Base-by-base conservation (phyloP, 345 rosid species). In the Dipteronia dyeriana region DNA sequence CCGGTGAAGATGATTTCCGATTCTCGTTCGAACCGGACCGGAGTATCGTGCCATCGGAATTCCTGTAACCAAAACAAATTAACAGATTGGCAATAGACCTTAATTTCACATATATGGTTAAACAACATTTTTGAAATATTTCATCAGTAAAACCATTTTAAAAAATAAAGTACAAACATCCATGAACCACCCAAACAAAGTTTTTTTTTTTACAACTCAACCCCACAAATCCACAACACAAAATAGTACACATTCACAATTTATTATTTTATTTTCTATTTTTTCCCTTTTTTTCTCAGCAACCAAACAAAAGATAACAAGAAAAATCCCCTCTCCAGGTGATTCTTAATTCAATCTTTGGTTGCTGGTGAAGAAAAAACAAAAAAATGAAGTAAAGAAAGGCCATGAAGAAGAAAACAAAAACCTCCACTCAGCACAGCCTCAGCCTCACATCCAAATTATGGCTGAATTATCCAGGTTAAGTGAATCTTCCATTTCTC, bases 1-100 rank as follows among this genome's bases (percentile, higher is more conserved):
- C 92, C 5, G 88, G 85, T 0, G 92, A 88, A 0, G 85, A 72
- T 13, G 83, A 84, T 77, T 87, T 87, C 73, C 82, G 25, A 64
- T 76, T 87, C 73, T 86, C 87, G 1, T 75, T 56, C 68, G 66
- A 34, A 68, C 77, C 68, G 0, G 88, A 83, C 71, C 84, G 76
- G 22, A 82, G 80, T n/a, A 68, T 77, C 2, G 84, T 77, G 10
- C 83, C 88, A 75, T 90, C 94, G 0, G 90, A 87, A 82, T 83
- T 88, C 84, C 94, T 90, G 89, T 7, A 71, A 70, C 71, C 70
- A 74, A 73, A 20, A 34, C 14, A 76, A 10, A 9, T 45, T 23
- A 20, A 34, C 14, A 76, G 8, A 9, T 45, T 23, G 19, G 25
- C 22, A 9, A 26, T 66, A 69, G 43, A 53, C 17, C 29, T 14